Percentiles rank a stretch among this genome's conserved stretches.
These are phyloP conservation scores for Malus hybrid DNA, from an alignment of 331 rosid species.

Conservation along the genomic window DNA sequence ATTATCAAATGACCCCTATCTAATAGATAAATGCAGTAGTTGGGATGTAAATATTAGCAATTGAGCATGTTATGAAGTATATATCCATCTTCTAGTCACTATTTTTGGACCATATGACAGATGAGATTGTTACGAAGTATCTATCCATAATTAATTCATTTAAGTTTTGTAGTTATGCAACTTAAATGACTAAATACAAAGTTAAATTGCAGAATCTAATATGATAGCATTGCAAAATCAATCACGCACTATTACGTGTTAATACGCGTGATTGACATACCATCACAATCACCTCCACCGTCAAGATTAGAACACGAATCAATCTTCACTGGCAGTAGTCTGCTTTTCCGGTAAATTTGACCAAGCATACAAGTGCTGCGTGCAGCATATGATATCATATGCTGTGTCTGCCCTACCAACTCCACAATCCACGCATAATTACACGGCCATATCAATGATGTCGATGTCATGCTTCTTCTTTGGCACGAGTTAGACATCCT, in stretches of 20 bases:
- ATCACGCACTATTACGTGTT: no score
- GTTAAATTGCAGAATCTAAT: neutral
- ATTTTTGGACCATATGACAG: neutral
- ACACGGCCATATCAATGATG: conserved; percentile 18
- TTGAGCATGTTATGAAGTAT: neutral
- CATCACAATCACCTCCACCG: neutral
- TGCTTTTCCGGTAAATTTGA: no score
- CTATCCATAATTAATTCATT: neutral
- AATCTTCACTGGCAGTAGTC: neutral
- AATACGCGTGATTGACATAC: neutral
- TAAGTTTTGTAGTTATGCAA: neutral
- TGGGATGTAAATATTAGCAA: neutral
- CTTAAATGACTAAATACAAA: neutral
- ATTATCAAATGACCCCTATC: no score
- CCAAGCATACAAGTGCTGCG: no score
- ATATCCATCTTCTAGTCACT: neutral
- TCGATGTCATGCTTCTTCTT: neutral
- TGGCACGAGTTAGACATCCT: neutral
- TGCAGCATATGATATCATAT: no score
- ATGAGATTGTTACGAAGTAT: neutral
- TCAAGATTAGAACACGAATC: conserved; percentile 23
- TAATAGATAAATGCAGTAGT: no score
- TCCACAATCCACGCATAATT: conserved; percentile 70
- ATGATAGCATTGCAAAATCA: no score
- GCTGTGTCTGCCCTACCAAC: conserved; percentile 3